Conservation (phyloP, 1,139 yeast species). For the Protomyces macrosporus region DNA sequence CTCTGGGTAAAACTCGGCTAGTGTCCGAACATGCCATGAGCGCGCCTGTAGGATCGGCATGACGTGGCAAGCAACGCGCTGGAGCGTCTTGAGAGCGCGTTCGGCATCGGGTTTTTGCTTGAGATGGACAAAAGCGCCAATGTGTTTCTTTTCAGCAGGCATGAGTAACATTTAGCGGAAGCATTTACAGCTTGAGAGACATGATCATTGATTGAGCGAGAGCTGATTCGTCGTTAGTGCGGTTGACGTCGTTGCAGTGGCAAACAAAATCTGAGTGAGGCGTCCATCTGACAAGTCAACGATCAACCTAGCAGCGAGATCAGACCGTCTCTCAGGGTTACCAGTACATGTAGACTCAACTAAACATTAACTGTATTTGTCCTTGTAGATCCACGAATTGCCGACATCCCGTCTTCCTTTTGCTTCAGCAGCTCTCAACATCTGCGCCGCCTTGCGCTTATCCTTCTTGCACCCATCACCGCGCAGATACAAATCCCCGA, state of each 20-base stretch:
- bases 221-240: too few relatives aligned
- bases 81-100: constrained; percentile 1
- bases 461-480: constrained; percentile 56
- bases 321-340: too few relatives aligned
- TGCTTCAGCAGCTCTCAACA: constrained; percentile 63
- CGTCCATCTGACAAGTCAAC: too few relatives aligned
- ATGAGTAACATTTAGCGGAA: too few relatives aligned
- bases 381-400: constrained; percentile 73
- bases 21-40: constrained; percentile 57
- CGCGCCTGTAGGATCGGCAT: constrained; percentile 66
- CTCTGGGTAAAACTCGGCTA: constrained; percentile 84
- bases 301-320: too few relatives aligned
- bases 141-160: background rate
- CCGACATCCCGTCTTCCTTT: constrained; percentile 64
- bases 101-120: constrained; percentile 1
- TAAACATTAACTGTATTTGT: constrained; percentile 47
- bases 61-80: constrained; percentile 33
- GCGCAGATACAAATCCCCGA: constrained; percentile 65
- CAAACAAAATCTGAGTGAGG: too few relatives aligned
- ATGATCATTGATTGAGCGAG: too few relatives aligned
- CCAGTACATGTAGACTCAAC: background rate
- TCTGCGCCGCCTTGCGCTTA: constrained; percentile 58
- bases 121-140: constrained; percentile 10
- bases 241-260: too few relatives aligned
- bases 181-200: too few relatives aligned